Evolutionary conservation across 495 filamentous ascomycete species (phyloP), one percentile per base, ranked within the genome.

Genomic region (Podospora pseudopauciseta): DNA sequence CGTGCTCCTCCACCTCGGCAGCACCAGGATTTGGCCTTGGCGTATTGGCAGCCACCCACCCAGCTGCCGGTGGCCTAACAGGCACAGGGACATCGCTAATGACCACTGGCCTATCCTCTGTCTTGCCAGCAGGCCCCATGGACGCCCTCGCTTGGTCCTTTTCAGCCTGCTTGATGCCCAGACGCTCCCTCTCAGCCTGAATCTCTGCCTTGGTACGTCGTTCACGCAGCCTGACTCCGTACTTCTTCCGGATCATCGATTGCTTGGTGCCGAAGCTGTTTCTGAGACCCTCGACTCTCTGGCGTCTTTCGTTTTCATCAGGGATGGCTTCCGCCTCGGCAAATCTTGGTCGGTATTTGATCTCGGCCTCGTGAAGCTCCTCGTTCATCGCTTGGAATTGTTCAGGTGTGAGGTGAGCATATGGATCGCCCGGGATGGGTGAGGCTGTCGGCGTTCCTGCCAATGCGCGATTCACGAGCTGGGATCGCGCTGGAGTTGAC

Each of bases 241-340:
- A 85, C 58, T 81, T 84, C 68, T 82, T 82, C 5, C 81, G 76
- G 26, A 83, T 81, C 68, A 80, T 82, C 53, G 80, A 82, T 58
- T 84, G 80, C 65, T 83, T 84, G 3, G 82, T 84, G 19, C 79
- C 80, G 59, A 81, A 83, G 28, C 76, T 77, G 53, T 82, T 83
- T 11, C 80, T 78, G 0, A 85, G 70, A 16, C 80, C 79, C 1
- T 81, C 81, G 4, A 84, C 61, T 63, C 70, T 79, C 11, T 27
- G 18, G 7, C 73, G 72, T 5, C 77, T 74, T 27, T 70, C 65
- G 4, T 72, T 73, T 28, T 78, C 77, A 64, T 83, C 80, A 0
- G 60, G 34, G 15, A 80, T 78, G 1, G 9, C 18, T 60, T 80
- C 75, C 0, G 78, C 79, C 64, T 82, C 79, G 7, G 73, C 73